Conservation (phyloP, 805 yeast genomes). For the Debaryomyces tyrocola region DNA sequence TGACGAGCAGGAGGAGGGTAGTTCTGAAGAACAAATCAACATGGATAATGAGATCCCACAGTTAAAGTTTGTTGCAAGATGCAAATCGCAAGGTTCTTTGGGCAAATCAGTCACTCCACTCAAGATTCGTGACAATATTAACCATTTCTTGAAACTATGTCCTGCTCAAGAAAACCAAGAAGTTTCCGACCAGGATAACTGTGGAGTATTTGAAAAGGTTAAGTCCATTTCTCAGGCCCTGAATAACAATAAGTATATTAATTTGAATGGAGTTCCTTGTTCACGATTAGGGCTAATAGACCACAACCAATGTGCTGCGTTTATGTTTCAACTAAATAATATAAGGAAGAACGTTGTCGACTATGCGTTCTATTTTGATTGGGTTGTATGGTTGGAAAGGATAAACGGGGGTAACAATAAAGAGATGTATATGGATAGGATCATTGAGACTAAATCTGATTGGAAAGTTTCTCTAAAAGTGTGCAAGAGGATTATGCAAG, state of each 20-base stretch:
- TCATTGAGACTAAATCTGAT: constrained; percentile 14
- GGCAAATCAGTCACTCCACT: constrained; percentile 14
- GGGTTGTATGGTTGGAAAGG: constrained; percentile 15
- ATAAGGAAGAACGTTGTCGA: constrained; percentile 9
- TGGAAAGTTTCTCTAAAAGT: constrained; percentile 5
- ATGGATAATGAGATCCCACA: not conserved
- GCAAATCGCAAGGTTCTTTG: constrained; percentile 6
- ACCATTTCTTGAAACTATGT: constrained; percentile 4
- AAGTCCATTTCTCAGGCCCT: not conserved
- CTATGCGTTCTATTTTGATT: constrained; percentile 16
- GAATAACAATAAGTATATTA: not conserved
- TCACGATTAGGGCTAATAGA: constrained; percentile 16
- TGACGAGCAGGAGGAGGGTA: not conserved
- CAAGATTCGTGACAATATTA: constrained; percentile 16
- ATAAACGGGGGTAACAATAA: constrained; percentile 1
- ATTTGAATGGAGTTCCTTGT: constrained; percentile 12
- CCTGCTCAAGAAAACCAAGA: not conserved
- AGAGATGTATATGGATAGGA: constrained; percentile 5
- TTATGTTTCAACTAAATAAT: constrained; percentile 11
- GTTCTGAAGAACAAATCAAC: not conserved
- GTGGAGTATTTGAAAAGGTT: not conserved
- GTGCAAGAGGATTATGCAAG: constrained; percentile 2
- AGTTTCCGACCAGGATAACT: not conserved
- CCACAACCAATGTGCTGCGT: constrained; percentile 10
- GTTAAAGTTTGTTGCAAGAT: constrained; percentile 4